Conservation (phyloP, 306 rosid species). For the Quercus suber region DNA sequence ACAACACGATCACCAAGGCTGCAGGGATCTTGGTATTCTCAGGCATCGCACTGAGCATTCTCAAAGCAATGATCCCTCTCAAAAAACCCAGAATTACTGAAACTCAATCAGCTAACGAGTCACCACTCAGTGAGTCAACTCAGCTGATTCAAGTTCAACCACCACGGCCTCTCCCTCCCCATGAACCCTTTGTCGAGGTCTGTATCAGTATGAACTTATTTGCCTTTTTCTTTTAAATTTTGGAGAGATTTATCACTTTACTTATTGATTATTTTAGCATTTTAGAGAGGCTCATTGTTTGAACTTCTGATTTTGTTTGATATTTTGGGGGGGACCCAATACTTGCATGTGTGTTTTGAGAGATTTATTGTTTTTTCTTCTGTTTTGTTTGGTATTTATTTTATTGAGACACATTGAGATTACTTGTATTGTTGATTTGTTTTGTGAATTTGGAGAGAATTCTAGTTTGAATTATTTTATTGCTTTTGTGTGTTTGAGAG, state of each 20-base stretch:
- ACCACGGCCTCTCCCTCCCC: conserved; percentile 14
- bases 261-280: neutral
- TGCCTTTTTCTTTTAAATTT: no score
- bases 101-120: neutral
- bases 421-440: no score
- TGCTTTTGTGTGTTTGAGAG: no score
- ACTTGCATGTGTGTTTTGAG: neutral
- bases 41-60: conserved; percentile 33
- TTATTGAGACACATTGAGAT: no score
- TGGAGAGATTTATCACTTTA: no score
- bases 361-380: neutral
- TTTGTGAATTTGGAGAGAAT: no score
- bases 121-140: conserved; percentile 11
- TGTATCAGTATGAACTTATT: neutral
- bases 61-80: conserved; percentile 30
- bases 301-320: neutral
- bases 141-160: neutral
- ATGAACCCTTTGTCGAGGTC: conserved; percentile 14
- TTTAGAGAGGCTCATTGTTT: neutral
- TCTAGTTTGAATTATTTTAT: no score
- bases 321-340: neutral
- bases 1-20: conserved; percentile 12
- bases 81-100: neutral
- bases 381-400: neutral
- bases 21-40: conserved; percentile 27